Evolutionary conservation across 2,329 filamentous ascomycete species (phyloP), one percentile per base, ranked within the genome.

Genomic region (Zasmidium angulare): DNA sequence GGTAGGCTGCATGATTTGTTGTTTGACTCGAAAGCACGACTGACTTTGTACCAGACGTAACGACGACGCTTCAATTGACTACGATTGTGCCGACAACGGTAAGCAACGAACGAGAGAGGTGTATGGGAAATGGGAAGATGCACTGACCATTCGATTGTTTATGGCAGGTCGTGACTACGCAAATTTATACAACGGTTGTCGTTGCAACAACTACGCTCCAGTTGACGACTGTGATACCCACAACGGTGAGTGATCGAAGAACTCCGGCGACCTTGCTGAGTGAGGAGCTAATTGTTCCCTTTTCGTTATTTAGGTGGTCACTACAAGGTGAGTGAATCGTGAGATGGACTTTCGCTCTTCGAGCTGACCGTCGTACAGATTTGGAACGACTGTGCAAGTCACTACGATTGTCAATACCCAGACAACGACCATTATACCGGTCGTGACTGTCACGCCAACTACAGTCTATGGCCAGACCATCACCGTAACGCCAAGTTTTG

Each of bases 31-130:
- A 50, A 2, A 24, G 17, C 23, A 10, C 10, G 12, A 23, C 24
- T 50, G 24, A 50, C 49, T 19, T 17, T 17, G 20, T 46, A 19
- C 36, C 36, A 53, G 51, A 53, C 21, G 51, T 53, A 9, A 53
- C 51, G 4, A 46, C 31, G 17, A 53, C 51, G 9, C 21, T 46
- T 2, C 51, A 53, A 24, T 21, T 55, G 24, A 26, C 20, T 6
- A 48, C 53, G 12, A 29, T 55, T 19, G 46, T 55, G 14, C 53
- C 53, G n/a, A 55, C 53, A n/a, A 55, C 53, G 11, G 46, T 43
- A 43, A 43, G 36, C 12, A 7, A 9, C n/a, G 12, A 43, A 43
- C 6, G 12, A 3, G 3, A 3, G 4, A 43, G 6, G n/a, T 14
- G 36, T 17, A 14, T 14, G 3, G n/a, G 4, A 43, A 7, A 43